Conservation (phyloP, 2,329 filamentous ascomycete genomes). For the Aspergillus uvarum region DNA sequence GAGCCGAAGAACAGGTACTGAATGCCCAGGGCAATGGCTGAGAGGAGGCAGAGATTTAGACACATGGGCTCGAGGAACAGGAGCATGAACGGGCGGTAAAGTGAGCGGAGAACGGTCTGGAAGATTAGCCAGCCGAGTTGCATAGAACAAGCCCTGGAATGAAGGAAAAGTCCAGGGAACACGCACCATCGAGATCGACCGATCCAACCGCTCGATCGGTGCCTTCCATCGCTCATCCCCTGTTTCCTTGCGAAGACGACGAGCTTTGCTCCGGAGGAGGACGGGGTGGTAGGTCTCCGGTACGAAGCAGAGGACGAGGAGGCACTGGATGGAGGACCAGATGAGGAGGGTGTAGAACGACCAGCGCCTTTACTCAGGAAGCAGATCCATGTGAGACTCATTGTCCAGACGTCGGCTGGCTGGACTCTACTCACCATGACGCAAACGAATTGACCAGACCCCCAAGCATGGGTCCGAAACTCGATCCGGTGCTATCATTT, state of each 20-base stretch:
- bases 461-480: constrained; percentile 14
- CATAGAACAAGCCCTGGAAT: neutral
- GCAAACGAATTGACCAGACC: constrained; percentile 16
- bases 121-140: neutral
- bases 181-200: constrained; percentile 53
- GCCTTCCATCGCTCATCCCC: constrained; percentile 71
- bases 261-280: constrained; percentile 56
- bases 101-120: constrained; percentile 36
- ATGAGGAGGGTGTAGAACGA: constrained; percentile 79
- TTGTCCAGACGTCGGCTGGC: too few species aligned
- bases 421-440: neutral
- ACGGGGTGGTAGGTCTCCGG: constrained; percentile 76
- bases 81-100: constrained; percentile 70
- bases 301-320: constrained; percentile 66
- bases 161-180: neutral
- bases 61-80: constrained; percentile 80
- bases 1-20: constrained; percentile 87
- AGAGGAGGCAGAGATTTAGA: constrained; percentile 72
- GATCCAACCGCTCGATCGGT: constrained; percentile 67
- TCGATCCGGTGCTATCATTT: constrained; percentile 6
- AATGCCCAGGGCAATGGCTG: constrained; percentile 75
- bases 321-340: constrained; percentile 64
- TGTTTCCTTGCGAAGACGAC: constrained; percentile 65
- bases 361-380: constrained; percentile 56
- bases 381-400: too few species aligned